phyloP scores from a whole-genome alignment of 768 basidiomycete species.

The Strobilomyces echinocephalus region DNA sequence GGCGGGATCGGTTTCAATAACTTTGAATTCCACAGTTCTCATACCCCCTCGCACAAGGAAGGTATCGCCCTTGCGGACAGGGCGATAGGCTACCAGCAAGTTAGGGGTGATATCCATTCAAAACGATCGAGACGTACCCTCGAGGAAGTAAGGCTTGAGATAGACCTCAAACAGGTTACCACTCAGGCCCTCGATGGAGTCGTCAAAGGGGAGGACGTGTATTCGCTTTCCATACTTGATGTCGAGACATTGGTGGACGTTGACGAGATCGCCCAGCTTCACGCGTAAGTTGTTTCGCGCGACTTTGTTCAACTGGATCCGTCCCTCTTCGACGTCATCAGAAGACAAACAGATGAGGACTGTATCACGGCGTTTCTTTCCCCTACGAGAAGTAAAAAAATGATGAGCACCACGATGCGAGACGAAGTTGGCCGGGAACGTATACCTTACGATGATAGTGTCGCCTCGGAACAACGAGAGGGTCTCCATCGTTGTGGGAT shows the following conservation, averaged over 20 bases:
- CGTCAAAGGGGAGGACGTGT: constrained; percentile 95
- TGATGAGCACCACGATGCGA: background rate
- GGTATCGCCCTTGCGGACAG: constrained; percentile 95
- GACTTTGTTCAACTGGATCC: constrained; percentile 98
- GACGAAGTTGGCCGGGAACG: background rate
- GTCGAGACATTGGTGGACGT: constrained; percentile 92
- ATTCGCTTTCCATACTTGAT: constrained; percentile 99
- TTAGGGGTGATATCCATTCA: background rate
- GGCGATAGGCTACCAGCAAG: constrained; percentile 67
- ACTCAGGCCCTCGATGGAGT: constrained; percentile 95
- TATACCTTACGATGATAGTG: constrained; percentile 87
- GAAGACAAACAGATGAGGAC: constrained; percentile 95
- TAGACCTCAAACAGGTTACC: constrained; percentile 99
- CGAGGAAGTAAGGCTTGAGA: constrained; percentile 98
- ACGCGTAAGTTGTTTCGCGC: constrained; percentile 99
- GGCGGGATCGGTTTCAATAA: constrained; percentile 95
- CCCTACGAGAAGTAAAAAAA: constrained; percentile 43
- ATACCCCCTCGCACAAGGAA: constrained; percentile 99
- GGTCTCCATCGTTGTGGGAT: constrained; percentile 94
- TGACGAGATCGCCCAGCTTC: constrained; percentile 94
- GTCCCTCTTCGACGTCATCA: constrained; percentile 96
- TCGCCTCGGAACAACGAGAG: constrained; percentile 95
- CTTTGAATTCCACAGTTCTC: constrained; percentile 98
- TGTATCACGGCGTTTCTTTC: constrained; percentile 96
- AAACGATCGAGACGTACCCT: constrained; percentile 47